A percentile compares a stretch with the other conserved stretches of the same genome.
phyloP scores from a whole-genome alignment of 306 rosid species.

The Quercus engelmannii region DNA sequence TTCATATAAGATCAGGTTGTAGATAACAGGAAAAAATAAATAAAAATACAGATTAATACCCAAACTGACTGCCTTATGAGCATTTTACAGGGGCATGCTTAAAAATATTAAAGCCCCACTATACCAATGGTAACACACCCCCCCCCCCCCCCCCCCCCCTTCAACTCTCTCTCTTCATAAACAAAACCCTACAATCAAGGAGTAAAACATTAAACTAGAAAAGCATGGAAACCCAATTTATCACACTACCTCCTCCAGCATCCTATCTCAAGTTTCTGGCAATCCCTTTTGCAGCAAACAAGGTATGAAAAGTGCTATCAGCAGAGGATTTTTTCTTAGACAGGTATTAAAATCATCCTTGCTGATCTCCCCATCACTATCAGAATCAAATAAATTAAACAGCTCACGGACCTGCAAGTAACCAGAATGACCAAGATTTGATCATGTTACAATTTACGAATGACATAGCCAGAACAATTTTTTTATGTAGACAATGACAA shows the following conservation, averaged over 20 bases:
- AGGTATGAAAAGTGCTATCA: conserved; percentile 67
- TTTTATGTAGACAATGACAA: not conserved
- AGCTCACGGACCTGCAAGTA: conserved; percentile 59
- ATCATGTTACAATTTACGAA: not conserved
- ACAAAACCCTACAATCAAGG: conserved; percentile 9
- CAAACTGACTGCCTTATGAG: not conserved
- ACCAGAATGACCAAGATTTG: conserved; percentile 1
- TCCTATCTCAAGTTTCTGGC: conserved; percentile 20
- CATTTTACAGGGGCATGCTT: conserved; percentile 13
- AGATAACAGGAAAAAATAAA: not conserved
- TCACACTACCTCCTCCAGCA: conserved; percentile 41
- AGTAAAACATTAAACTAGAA: conserved; percentile 3
- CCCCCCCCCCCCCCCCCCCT: not conserved
- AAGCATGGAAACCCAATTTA: conserved; percentile 12
- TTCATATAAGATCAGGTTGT: not conserved
- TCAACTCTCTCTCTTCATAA: not conserved
- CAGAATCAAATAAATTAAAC: conserved; percentile 51
- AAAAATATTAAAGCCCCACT: conserved; percentile 23
- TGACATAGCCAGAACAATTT: not conserved
- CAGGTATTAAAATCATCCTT: conserved; percentile 58
- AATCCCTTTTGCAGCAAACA: conserved; percentile 37
- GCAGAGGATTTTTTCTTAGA: conserved; percentile 69
- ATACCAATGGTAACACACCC: not conserved
- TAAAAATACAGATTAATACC: not conserved
- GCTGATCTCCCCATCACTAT: conserved; percentile 59